Conservation (phyloP, 2,329 filamentous ascomycete genomes). For the Boeremia lycopersici region DNA sequence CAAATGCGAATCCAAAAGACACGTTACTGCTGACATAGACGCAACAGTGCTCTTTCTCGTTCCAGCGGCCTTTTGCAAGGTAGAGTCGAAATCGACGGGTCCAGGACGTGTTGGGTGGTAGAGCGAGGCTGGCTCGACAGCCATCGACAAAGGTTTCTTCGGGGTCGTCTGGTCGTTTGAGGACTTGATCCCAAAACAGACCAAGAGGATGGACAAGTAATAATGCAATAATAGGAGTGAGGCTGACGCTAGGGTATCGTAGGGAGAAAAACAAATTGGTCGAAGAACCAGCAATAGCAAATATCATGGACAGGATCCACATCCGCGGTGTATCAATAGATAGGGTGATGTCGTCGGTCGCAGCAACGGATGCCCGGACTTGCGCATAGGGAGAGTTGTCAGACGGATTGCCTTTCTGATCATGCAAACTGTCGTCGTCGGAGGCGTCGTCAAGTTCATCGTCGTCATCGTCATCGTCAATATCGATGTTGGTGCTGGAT, state of each 20-base stretch:
- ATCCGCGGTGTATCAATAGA: constrained; percentile 88
- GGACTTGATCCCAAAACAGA: constrained; percentile 74
- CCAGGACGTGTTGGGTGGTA: constrained; percentile 27
- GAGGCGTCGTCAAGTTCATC: constrained; percentile 36
- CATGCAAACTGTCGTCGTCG: constrained; percentile 44
- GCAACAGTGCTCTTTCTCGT: constrained; percentile 86
- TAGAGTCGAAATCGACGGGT: constrained; percentile 65
- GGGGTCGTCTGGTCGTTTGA: constrained; percentile 66
- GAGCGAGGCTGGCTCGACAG: constrained; percentile 39
- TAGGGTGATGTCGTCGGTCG: constrained; percentile 75
- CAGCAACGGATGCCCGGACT: constrained; percentile 78
- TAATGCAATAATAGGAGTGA: constrained; percentile 86
- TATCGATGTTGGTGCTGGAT: constrained; percentile 34
- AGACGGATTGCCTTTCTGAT: constrained; percentile 55
- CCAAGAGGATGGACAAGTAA: constrained; percentile 85
- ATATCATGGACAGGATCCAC: constrained; percentile 81
- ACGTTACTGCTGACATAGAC: constrained; percentile 91
- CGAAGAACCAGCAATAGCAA: constrained; percentile 79
- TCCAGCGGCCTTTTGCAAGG: constrained; percentile 82
- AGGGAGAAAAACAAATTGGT: constrained; percentile 89
- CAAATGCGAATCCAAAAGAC: constrained; percentile 87
- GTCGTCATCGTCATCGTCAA: constrained; percentile 32
- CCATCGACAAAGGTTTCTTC: constrained; percentile 64
- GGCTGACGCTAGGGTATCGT: constrained; percentile 87
- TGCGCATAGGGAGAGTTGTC: constrained; percentile 80